Evolutionary conservation across 2,329 filamentous ascomycete species (phyloP), one percentile per base, ranked within the genome.

Genomic region (Neurospora sp.): DNA sequence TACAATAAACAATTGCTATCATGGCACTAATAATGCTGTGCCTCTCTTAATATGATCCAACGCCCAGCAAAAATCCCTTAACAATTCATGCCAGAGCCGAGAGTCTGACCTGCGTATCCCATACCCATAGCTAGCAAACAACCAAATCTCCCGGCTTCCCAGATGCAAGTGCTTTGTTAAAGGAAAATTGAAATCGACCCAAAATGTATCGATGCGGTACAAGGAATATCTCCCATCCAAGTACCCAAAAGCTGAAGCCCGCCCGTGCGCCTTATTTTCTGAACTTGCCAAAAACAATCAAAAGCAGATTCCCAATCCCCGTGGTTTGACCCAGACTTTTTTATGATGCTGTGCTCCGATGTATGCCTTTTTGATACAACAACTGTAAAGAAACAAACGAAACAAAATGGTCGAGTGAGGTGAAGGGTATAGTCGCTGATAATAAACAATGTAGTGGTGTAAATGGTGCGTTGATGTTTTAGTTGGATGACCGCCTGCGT

Each of bases 401-500:
- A 66, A 73, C 66, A 62, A 52, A 33, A 37, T n/a, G 67, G 67
- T 39, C 71, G 70, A 74, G 69, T 69, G 73, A 73, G 70, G 68
- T 71, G 72, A 62, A 23, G 71, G 73, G 73, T 75, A 73, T 73
- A 73, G 72, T 73, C 67, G 73, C 68, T 69, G 65, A 70, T 67
- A 68, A 73, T 70, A 74, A 75, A 76, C 70, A 70, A 69, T 68
- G 66, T 74, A 73, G 73, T 74, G 41, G 62, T 74, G 71, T 71
- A 23, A 71, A 73, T 69, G 68, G 68, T 68, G 39, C 37, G 19
- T 41, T 66, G 8, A 10, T 71, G 57, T 69, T 72, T 77, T 84
- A 88, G 77, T 85, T 62, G 52, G 52, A 83, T 38, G 86, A 85
- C 82, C 88, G 81, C 76, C 86, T 81, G 74, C 86, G 85, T 76